Conservation (phyloP, 352 stramenopile species). For the Pythium graminicola region DNA sequence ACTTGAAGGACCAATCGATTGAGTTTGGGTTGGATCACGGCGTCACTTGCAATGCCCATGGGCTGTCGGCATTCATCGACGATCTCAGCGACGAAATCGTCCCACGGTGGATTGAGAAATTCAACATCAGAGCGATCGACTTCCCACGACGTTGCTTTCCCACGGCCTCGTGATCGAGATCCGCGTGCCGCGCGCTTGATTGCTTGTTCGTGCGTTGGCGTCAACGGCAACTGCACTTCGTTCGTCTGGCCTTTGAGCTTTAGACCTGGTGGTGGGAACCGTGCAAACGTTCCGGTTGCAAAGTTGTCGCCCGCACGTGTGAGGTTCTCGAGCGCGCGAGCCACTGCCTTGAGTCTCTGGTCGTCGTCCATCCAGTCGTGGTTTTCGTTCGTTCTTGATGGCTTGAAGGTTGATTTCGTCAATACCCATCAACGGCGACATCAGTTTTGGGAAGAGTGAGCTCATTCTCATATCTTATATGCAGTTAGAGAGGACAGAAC, state of each 20-base stretch:
- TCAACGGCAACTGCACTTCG: conserved; percentile 2
- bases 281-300: not conserved
- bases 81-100: not conserved
- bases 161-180: not conserved
- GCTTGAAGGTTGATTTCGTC: too few relatives aligned
- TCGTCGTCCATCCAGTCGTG: not conserved
- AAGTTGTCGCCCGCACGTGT: conserved; percentile 4
- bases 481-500: not conserved
- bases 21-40: not conserved
- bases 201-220: not conserved
- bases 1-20: not conserved
- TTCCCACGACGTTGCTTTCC: not conserved
- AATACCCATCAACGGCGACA: conserved; percentile 2
- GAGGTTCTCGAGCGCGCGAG: conserved; percentile 7
- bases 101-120: not conserved
- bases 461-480: not conserved
- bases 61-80: not conserved
- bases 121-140: not conserved
- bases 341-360: not conserved
- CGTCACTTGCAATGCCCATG: not conserved
- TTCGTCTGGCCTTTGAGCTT: not conserved
- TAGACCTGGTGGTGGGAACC: conserved; percentile 10
- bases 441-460: not conserved
- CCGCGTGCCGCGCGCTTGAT: not conserved
- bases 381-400: not conserved